phyloP scores from a whole-genome alignment of 768 basidiomycete genomes.

The Amylocystis lapponica region DNA sequence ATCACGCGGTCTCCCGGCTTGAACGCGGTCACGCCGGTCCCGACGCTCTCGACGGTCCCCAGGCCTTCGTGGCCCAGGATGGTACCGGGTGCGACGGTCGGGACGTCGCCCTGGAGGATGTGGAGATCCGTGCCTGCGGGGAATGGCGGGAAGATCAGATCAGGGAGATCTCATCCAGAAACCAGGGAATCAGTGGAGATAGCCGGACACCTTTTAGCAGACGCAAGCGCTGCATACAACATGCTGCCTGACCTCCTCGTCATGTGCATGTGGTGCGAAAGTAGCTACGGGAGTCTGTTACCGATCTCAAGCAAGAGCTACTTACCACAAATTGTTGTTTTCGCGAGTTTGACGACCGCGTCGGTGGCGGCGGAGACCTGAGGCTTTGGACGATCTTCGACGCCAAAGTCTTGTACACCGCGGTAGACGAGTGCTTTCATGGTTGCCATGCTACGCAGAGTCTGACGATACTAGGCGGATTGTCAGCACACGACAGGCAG shows the following conservation, averaged over 20 bases:
- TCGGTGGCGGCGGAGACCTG: background rate
- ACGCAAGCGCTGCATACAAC: too few relatives aligned
- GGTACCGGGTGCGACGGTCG: slow-evolving; percentile 21
- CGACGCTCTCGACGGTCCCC: slow-evolving; percentile 29
- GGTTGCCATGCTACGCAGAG: background rate
- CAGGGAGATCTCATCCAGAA: too few relatives aligned
- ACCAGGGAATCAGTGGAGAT: too few relatives aligned
- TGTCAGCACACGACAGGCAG: too few relatives aligned
- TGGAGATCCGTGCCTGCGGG: slow-evolving; percentile 32
- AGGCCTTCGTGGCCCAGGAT: slow-evolving; percentile 38
- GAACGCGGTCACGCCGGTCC: slow-evolving; percentile 26
- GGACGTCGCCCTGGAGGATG: slow-evolving; percentile 24
- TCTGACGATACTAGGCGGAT: too few relatives aligned
- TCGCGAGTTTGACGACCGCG: slow-evolving; percentile 1
- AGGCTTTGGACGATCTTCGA: slow-evolving; percentile 2
- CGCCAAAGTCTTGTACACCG: background rate
- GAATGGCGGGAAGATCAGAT: background rate
- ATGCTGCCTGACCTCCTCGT: too few relatives aligned
- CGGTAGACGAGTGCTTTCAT: slow-evolving; percentile 5
- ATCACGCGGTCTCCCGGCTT: slow-evolving; percentile 23
- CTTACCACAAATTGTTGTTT: slow-evolving; percentile 4
- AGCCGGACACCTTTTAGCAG: too few relatives aligned
- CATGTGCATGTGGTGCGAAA: too few relatives aligned
- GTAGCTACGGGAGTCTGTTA: too few relatives aligned
- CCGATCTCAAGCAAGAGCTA: too few relatives aligned